Conservation (phyloP, 225 moss, liverwort and hornwort species). For the Bryum argenteum region DNA sequence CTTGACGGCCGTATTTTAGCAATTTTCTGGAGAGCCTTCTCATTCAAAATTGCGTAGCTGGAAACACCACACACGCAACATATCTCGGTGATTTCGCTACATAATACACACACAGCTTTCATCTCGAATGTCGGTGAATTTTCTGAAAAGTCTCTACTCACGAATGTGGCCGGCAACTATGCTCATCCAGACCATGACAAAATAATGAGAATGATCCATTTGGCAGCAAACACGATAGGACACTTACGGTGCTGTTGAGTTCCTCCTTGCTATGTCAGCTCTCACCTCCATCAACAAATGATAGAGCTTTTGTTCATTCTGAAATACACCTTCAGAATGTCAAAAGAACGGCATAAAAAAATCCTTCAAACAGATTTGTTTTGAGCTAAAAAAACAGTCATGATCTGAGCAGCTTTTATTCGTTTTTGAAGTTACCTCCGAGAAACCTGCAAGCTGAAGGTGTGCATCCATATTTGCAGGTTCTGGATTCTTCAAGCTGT, state of each 20-base stretch:
- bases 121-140: not conserved
- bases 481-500: too few relatives aligned
- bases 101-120: constrained; percentile 13
- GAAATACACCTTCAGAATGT: constrained; percentile 24
- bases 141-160: too few relatives aligned
- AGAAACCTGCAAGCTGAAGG: constrained; percentile 62
- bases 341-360: not conserved
- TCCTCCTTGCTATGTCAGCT: constrained; percentile 62
- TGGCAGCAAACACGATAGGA: constrained; percentile 6
- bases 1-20: constrained; percentile 76
- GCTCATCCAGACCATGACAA: not conserved
- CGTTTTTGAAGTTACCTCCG: constrained; percentile 52
- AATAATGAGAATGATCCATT: constrained; percentile 1
- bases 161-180: too few relatives aligned
- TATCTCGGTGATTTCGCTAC: not conserved
- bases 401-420: not conserved
- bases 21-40: constrained; percentile 76
- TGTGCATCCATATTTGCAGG: constrained; percentile 46
- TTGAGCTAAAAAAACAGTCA: not conserved
- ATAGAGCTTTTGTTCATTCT: constrained; percentile 73
- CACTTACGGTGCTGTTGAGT: constrained; percentile 81
- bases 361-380: not conserved
- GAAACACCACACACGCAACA: constrained; percentile 15
- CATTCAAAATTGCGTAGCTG: constrained; percentile 79
- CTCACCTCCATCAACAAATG: constrained; percentile 67